These are phyloP conservation scores for Penicillium sp. DNA, from an alignment of 2,329 filamentous ascomycete species.

Conservation along the genomic window DNA sequence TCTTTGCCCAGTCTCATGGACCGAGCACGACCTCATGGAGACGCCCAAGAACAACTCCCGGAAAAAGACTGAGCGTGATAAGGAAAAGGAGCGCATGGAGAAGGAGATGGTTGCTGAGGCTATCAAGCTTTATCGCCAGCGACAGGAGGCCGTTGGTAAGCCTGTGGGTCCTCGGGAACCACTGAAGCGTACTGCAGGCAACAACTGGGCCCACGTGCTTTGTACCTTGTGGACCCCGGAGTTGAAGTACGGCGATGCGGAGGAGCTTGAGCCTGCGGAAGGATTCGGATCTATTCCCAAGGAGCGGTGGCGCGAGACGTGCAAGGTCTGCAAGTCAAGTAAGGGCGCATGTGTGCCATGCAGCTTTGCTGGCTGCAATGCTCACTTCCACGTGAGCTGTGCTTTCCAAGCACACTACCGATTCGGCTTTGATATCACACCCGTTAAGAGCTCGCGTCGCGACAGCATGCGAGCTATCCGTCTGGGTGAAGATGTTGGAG, in stretches of 20 bases:
- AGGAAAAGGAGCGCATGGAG: conserved; percentile 82
- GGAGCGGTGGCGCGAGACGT: conserved; percentile 71
- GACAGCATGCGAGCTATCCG: conserved; percentile 79
- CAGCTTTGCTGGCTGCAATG: conserved; percentile 55
- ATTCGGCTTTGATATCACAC: conserved; percentile 85
- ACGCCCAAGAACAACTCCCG: conserved; percentile 73
- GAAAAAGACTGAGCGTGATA: conserved; percentile 91
- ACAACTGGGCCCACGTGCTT: conserved; percentile 96
- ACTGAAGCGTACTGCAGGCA: conserved; percentile 88
- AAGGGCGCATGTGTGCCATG: conserved; percentile 81
- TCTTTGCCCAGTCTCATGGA: conserved; percentile 79
- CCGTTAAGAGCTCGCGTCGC: conserved; percentile 82
- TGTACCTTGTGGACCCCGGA: conserved; percentile 92
- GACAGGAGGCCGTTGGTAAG: conserved; percentile 79
- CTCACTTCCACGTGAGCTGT: conserved; percentile 81
- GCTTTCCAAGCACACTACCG: conserved; percentile 79
- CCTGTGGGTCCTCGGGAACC: conserved; percentile 83
- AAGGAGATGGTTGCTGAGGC: conserved; percentile 78
- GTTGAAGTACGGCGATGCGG: conserved; percentile 85
- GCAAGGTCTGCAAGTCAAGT: conserved; percentile 76
- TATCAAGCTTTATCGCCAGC: conserved; percentile 77
- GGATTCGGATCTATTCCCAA: conserved; percentile 81
- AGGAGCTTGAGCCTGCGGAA: conserved; percentile 79
- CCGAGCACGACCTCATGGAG: conserved; percentile 80
- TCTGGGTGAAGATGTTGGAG: conserved; percentile 75